Conservation (phyloP, 75 land plant genomes). For the Selaginella moellendorffii region DNA sequence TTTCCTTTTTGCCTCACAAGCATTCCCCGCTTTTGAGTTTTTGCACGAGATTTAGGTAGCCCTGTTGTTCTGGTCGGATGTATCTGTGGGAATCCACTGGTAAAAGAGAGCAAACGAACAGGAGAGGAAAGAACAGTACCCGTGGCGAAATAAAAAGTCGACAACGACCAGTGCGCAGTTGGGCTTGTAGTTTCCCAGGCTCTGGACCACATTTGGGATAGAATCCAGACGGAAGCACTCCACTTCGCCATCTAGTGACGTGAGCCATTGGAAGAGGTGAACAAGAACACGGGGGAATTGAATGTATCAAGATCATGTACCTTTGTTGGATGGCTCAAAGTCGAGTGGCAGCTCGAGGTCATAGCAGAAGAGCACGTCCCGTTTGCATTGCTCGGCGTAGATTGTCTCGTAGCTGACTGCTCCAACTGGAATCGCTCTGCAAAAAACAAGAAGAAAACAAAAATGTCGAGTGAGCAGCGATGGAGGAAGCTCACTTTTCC, state of each 20-base stretch:
- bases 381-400: slow-evolving; percentile 48
- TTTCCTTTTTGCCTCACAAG: neutral
- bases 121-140: neutral
- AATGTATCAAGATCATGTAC: slow-evolving; percentile 17
- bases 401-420: slow-evolving; percentile 81
- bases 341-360: slow-evolving; percentile 71
- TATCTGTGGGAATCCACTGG: neutral
- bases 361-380: slow-evolving; percentile 93
- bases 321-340: slow-evolving; percentile 67
- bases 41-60: neutral
- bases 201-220: slow-evolving; percentile 1
- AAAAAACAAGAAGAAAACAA: neutral
- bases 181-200: neutral
- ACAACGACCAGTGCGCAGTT: slow-evolving; percentile 4
- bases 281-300: neutral
- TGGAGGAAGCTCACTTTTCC: slow-evolving; percentile 23
- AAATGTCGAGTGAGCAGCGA: neutral
- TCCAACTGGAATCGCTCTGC: slow-evolving; percentile 71
- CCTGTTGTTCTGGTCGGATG: neutral
- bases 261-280: neutral
- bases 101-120: neutral
- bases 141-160: slow-evolving; percentile 5
- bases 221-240: neutral
- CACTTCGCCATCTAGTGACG: slow-evolving; percentile 3
- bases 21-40: neutral